Conservation (phyloP, 441 rosid species). For the Populus hybrid region DNA sequence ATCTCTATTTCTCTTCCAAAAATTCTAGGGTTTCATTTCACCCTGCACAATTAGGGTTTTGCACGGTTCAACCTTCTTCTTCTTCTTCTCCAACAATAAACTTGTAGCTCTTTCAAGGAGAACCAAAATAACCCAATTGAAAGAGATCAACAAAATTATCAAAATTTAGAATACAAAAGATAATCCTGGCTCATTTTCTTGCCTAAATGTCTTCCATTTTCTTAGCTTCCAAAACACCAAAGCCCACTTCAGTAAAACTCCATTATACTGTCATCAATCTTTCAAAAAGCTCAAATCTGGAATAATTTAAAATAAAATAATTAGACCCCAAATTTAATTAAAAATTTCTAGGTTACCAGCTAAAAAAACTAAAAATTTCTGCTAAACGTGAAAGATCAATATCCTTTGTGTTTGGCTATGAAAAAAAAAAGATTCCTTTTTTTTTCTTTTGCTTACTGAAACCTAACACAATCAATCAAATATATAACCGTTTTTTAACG, state of each 20-base stretch:
- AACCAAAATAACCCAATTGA: conserved; percentile 15
- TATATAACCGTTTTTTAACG: conserved; percentile 5
- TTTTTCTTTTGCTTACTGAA: background rate
- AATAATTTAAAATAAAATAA: conserved; percentile 3
- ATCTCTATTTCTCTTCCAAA: background rate
- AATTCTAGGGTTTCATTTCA: background rate
- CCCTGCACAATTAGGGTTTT: conserved; percentile 22
- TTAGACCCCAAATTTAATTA: background rate
- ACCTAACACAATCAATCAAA: background rate
- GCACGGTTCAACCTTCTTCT: conserved; percentile 11
- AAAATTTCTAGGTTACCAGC: background rate
- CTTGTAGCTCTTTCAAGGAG: background rate
- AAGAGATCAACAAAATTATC: conserved; percentile 10
- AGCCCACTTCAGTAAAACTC: conserved; percentile 26
- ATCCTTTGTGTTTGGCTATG: background rate
- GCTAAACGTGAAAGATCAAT: background rate
- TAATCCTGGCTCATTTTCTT: conserved; percentile 14
- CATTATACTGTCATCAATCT: conserved; percentile 27
- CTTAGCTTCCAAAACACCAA: conserved; percentile 13
- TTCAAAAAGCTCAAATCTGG: conserved; percentile 42
- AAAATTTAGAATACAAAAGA: conserved; percentile 15
- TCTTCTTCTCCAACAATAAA: conserved; percentile 7
- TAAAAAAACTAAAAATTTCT: no score
- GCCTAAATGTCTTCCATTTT: conserved; percentile 21
- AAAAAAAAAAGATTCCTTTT: background rate